These are phyloP conservation scores for Terfezia claveryi DNA, from an alignment of 495 filamentous ascomycete species.

Conservation along the genomic window DNA sequence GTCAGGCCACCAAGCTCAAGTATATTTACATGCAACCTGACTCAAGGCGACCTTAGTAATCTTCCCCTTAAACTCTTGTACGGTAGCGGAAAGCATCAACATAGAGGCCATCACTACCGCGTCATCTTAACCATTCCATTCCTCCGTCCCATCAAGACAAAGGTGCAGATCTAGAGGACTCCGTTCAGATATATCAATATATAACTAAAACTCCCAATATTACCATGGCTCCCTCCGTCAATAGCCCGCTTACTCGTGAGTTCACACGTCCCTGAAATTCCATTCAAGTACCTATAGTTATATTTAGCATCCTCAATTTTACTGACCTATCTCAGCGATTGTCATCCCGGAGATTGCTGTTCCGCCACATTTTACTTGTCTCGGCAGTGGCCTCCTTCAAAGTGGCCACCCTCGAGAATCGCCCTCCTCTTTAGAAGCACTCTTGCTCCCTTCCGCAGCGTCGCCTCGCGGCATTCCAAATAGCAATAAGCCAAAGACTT, in stretches of 20 bases:
- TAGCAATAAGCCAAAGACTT: constrained; percentile 5
- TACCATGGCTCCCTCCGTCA: not conserved
- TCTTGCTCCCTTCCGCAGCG: constrained; percentile 2
- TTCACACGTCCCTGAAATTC: not conserved
- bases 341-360: constrained; percentile 4
- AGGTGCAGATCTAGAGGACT: no score
- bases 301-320: not conserved
- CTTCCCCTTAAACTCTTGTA: no score
- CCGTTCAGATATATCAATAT: no score
- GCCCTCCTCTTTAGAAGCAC: constrained; percentile 9
- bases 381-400: constrained; percentile 7
- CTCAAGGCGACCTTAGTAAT: no score
- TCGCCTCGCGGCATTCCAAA: constrained; percentile 1
- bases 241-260: not conserved
- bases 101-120: no score
- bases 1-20: no score
- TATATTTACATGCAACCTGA: no score
- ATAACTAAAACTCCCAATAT: not conserved
- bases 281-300: not conserved
- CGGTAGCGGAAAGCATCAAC: no score
- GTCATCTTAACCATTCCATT: no score
- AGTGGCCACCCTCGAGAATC: constrained; percentile 4
- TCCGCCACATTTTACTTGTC: constrained; percentile 8
- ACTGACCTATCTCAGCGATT: constrained; percentile 2
- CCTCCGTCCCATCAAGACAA: no score